phyloP scores from a whole-genome alignment of 306 rosid species.

The Prosopis cineraria region DNA sequence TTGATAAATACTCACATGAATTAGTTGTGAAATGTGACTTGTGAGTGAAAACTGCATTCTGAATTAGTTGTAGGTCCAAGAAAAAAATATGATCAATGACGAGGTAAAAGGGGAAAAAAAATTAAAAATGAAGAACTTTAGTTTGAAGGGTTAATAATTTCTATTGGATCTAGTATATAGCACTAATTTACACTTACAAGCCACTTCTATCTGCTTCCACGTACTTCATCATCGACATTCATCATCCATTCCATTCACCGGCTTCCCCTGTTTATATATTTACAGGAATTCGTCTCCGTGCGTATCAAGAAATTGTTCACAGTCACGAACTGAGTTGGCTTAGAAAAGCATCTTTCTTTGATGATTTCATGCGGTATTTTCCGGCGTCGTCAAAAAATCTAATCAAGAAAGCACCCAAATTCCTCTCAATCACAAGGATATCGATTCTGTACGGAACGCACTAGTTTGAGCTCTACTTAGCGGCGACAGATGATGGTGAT shows the following conservation, averaged over 20 bases:
- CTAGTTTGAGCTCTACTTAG: conserved; percentile 8
- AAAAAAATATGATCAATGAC: too few species aligned
- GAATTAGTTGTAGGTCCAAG: too few species aligned
- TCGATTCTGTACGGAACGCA: conserved; percentile 3
- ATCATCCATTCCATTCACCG: too few species aligned
- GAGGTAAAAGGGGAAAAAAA: background rate
- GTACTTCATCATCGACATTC: too few species aligned
- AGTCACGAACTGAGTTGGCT: too few species aligned
- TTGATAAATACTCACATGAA: too few species aligned
- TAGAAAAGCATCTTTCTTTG: background rate
- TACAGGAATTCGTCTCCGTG: background rate
- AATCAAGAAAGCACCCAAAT: background rate
- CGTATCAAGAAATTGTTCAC: too few species aligned
- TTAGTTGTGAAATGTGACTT: too few species aligned
- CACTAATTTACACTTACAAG: background rate
- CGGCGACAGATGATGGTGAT: conserved; percentile 22
- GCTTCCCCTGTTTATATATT: background rate
- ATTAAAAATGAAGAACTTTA: background rate
- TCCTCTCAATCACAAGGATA: background rate
- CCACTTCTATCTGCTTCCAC: too few species aligned
- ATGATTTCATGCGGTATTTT: background rate
- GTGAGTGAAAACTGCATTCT: too few species aligned
- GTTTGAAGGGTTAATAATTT: background rate
- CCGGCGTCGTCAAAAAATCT: background rate
- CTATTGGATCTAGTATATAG: background rate